Evolutionary conservation across 139 green algal genomes (phyloP).

Genomic region (Ulvella scutata): DNA sequence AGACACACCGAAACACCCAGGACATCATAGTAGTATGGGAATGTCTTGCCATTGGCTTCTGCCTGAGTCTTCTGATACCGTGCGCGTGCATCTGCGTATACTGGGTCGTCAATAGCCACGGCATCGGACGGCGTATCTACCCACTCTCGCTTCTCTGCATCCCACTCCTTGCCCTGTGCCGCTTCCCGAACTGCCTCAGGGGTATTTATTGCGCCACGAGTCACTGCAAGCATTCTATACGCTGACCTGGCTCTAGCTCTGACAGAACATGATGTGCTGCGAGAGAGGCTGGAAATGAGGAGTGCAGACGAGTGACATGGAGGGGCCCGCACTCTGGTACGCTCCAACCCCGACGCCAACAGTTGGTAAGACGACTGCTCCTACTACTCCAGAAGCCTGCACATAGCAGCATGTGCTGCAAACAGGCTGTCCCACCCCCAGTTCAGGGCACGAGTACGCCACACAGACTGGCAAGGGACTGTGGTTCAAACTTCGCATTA

Average conservation of each 20-base stretch:
- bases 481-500: no score
- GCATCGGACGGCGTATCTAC: not conserved
- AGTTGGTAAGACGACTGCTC: not conserved
- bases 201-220: not conserved
- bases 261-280: no score
- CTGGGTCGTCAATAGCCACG: not conserved
- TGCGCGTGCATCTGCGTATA: not conserved
- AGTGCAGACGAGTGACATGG: not conserved
- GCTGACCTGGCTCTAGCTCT: no score
- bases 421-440: no score
- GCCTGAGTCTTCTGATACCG: not conserved
- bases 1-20: not conserved
- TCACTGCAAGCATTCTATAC: not conserved
- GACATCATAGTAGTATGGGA: not conserved
- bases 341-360: not conserved
- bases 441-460: no score
- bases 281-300: not conserved
- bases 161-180: not conserved
- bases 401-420: no score
- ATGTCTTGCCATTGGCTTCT: not conserved
- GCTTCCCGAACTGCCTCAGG: not conserved
- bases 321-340: not conserved
- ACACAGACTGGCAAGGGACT: no score
- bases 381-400: not conserved
- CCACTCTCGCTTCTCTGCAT: not conserved